A percentile compares a stretch with the other conserved stretches of the same genome.
Conservation (phyloP, 495 filamentous ascomycete species). For the Penicillium waksmanii region DNA sequence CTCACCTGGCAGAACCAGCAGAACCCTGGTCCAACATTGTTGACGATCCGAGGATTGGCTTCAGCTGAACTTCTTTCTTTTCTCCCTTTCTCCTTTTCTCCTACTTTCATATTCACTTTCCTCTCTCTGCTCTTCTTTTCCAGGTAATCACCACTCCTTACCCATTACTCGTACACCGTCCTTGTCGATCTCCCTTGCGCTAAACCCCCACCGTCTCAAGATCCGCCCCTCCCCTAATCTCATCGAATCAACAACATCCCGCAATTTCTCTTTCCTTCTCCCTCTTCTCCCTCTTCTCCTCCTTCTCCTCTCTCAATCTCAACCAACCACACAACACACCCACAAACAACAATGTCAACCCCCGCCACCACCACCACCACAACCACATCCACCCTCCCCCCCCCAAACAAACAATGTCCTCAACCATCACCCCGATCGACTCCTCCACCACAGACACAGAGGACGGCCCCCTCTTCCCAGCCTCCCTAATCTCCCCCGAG, state of each 20-base stretch:
- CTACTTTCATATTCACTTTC: not conserved
- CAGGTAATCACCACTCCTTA: too few species aligned
- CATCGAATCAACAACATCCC: slow-evolving; percentile 14
- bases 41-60: slow-evolving; percentile 1
- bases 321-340: slow-evolving; percentile 1
- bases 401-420: slow-evolving; percentile 39
- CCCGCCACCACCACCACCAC: slow-evolving; percentile 19
- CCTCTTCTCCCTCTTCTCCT: slow-evolving; percentile 9
- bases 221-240: slow-evolving; percentile 22
- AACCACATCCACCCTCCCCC: slow-evolving; percentile 19
- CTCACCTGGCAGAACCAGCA: not conserved
- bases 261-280: slow-evolving; percentile 9
- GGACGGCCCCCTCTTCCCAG: slow-evolving; percentile 70
- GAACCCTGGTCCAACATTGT: not conserved
- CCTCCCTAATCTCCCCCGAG: slow-evolving; percentile 74
- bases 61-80: not conserved
- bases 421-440: slow-evolving; percentile 23
- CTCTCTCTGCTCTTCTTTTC: not conserved
- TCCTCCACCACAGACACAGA: slow-evolving; percentile 42
- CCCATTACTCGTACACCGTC: not conserved
- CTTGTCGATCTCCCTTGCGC: slow-evolving; percentile 27
- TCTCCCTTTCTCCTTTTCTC: not conserved
- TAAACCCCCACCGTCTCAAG: slow-evolving; percentile 22
- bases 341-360: slow-evolving; percentile 20
- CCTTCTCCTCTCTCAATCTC: slow-evolving; percentile 4